Base-by-base conservation (phyloP, 2,329 filamentous ascomycete species). In the Ascochyta koolunga region DNA sequence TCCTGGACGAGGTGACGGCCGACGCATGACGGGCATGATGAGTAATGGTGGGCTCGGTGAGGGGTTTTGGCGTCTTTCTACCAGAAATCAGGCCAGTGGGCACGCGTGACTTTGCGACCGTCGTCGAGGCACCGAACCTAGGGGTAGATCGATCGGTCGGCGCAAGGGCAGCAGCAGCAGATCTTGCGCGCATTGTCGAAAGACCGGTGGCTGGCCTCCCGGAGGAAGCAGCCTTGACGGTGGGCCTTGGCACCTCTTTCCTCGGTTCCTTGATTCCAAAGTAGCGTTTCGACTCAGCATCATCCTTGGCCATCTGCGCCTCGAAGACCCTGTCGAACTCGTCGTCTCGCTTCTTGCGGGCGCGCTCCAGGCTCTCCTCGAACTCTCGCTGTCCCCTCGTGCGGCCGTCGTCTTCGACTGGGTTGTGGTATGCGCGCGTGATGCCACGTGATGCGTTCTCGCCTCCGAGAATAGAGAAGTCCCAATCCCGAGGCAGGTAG, bases 1-100 rank as follows among this genome's bases (percentile, higher is more conserved):
- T 93, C 59, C 87, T 86, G 1, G 92, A 96, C 5, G 86, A 86
- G 5, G 84, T 84, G 19, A 84, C 82, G 1, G 89, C 87, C 10
- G 83, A 80, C 8, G 82, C 82, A 59, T 85, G 83, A 40, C 86
- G 84, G 62, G 84, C 80, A 59, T 85, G 83, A 42, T 86, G 84
- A 62, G 84, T 79, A 9, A 74, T 69, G n/a, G 80, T 80, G 0
- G 80, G 75, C 56, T 82, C 76, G 2, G 80, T 75, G 5, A 58
- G 53, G 3, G 75, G 63, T 5, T 64, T 69, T 6, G 73, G 53
- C 1, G 74, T 64, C 45, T 80, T 81, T 51, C 76, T 78, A 48
- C 69, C 76, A 11, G 71, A 64, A 32, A 76, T 62, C 65, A 72
- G 37, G 67, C 67, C 50, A 18, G 59, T 61, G 13, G 68, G 68